These are phyloP conservation scores for Cymbidium sinense DNA, from an alignment of 106 monocot species.

Conservation along the genomic window DNA sequence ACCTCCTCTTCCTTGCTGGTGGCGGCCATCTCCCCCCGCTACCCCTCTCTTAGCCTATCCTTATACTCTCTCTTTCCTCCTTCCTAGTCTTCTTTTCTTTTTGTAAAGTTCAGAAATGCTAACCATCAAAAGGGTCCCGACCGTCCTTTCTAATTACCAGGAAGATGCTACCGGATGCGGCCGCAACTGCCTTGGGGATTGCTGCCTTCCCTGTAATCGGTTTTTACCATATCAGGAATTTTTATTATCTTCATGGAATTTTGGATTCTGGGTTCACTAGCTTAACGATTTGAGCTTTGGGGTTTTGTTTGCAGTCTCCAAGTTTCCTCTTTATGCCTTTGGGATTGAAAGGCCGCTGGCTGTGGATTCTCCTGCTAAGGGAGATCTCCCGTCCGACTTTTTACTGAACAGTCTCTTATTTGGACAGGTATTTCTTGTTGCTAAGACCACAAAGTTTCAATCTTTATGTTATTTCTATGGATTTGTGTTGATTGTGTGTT, in stretches of 20 bases:
- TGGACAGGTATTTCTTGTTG: conserved; percentile 35
- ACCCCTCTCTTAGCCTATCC: conserved; percentile 10
- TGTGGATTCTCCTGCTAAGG: conserved; percentile 1
- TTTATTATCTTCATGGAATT: background rate
- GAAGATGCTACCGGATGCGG: conserved; percentile 13
- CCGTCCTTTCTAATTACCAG: conserved; percentile 13
- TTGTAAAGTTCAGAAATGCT: conserved; percentile 2
- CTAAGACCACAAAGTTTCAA: background rate
- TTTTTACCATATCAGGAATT: background rate
- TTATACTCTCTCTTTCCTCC: background rate
- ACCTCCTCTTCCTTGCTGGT: conserved; percentile 38
- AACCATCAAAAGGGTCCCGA: conserved; percentile 16
- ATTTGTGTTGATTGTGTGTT: background rate
- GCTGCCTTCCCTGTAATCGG: conserved; percentile 13
- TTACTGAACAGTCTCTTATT: conserved; percentile 60
- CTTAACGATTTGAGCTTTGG: background rate
- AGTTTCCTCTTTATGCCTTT: conserved; percentile 56
- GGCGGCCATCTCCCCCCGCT: conserved; percentile 36
- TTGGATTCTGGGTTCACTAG: background rate
- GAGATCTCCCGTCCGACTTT: conserved; percentile 31
- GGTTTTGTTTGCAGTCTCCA: conserved; percentile 38
- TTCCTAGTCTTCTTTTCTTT: conserved; percentile 9
- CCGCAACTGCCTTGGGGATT: conserved; percentile 17
- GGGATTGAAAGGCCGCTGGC: conserved; percentile 3
- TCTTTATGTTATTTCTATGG: background rate